phyloP scores from a whole-genome alignment of 2,329 filamentous ascomycete genomes.

The Ceratocystis alfenasii region DNA sequence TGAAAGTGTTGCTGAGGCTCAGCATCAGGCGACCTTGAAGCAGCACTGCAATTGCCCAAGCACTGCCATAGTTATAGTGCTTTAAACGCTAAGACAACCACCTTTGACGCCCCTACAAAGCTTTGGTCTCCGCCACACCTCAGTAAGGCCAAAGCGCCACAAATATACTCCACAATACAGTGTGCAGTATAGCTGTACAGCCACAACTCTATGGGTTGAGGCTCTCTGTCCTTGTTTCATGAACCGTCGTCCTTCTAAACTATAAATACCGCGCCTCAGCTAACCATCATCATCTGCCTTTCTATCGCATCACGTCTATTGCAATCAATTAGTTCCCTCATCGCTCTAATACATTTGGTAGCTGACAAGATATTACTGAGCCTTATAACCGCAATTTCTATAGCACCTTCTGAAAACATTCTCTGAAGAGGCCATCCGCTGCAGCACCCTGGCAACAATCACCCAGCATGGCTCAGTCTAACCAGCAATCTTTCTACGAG shows the following conservation, averaged over 20 bases:
- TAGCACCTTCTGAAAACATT: neutral
- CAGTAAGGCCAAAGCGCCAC: constrained; percentile 1
- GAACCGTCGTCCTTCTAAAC: constrained; percentile 17
- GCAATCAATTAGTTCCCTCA: neutral
- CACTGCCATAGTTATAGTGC: neutral
- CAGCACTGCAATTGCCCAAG: neutral
- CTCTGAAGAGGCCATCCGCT: constrained; percentile 11
- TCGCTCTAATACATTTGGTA: constrained; percentile 18
- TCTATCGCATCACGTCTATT: constrained; percentile 10
- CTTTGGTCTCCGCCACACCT: constrained; percentile 6
- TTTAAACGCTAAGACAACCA: neutral
- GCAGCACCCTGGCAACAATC: neutral
- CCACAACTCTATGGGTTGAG: constrained; percentile 3
- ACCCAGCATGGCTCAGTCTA: constrained; percentile 17
- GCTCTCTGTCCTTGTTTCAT: constrained; percentile 19
- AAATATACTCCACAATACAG: neutral
- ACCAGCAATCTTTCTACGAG: constrained; percentile 63
- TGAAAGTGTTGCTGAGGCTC: constrained; percentile 2
- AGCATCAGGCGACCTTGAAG: neutral
- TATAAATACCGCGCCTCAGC: constrained; percentile 25
- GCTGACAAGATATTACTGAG: constrained; percentile 5
- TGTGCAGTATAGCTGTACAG: neutral
- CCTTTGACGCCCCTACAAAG: neutral
- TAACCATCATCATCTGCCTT: neutral
- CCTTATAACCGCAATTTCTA: neutral